phyloP scores from a whole-genome alignment of 2,329 filamentous ascomycete genomes.

The Aspergillus uvarum region DNA sequence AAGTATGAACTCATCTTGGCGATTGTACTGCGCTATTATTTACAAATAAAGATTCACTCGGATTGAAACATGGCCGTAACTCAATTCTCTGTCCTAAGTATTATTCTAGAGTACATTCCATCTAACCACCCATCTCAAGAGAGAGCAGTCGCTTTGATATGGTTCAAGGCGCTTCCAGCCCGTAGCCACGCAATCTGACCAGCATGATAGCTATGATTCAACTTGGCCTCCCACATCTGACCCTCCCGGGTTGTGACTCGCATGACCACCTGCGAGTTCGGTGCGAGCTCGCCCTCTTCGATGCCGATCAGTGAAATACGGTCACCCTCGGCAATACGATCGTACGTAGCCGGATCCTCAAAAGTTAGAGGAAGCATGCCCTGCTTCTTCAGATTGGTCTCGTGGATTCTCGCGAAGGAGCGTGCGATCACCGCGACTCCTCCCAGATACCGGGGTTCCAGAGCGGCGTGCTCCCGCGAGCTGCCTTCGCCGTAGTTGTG shows the following conservation, averaged over 20 bases:
- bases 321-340: conserved; percentile 41
- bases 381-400: conserved; percentile 99
- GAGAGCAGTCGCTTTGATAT: conserved; percentile 25
- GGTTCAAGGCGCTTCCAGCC: conserved; percentile 39
- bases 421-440: conserved; percentile 91
- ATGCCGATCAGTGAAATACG: conserved; percentile 22
- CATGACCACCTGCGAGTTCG: conserved; percentile 32
- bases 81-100: no score
- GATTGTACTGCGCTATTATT: no score
- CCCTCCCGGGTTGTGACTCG: conserved; percentile 27
- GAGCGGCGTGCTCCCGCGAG: conserved; percentile 93
- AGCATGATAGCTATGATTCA: conserved; percentile 36
- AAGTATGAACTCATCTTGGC: no score
- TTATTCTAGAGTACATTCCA: neutral
- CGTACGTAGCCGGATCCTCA: conserved; percentile 85
- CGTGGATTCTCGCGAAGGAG: conserved; percentile 95
- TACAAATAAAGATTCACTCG: neutral
- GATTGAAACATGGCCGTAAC: neutral
- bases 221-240: conserved; percentile 26
- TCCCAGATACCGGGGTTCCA: conserved; percentile 91
- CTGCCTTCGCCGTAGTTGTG: conserved; percentile 98
- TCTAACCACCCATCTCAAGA: neutral
- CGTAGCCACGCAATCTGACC: conserved; percentile 36
- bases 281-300: conserved; percentile 26
- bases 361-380: conserved; percentile 98